phyloP scores from a whole-genome alignment of 129 eudicot genomes.

The Smallanthus sonchifolius region DNA sequence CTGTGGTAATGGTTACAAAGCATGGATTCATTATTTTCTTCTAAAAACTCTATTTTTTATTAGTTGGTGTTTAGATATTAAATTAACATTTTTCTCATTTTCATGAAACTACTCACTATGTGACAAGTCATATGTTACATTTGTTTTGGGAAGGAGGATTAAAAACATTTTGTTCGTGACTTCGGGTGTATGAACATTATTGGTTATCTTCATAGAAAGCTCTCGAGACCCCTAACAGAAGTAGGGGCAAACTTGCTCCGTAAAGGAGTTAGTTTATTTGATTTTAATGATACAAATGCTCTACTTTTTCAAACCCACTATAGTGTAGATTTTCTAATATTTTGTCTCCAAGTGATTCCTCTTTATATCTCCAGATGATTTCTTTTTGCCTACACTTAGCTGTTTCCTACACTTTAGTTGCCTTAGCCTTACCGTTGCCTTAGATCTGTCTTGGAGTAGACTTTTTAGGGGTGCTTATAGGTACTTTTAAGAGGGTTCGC shows the following conservation, averaged over 20 bases:
- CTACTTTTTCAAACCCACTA: not conserved
- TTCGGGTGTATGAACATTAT: not conserved
- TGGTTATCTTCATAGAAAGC: not conserved
- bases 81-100: not conserved
- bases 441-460: too few relatives aligned
- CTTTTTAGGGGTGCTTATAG: too few relatives aligned
- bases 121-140: not conserved
- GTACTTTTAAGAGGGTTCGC: too few relatives aligned
- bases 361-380: not conserved
- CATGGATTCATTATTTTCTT: not conserved
- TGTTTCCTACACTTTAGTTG: too few relatives aligned
- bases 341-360: not conserved
- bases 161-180: not conserved
- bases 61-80: not conserved
- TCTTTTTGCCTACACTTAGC: not conserved
- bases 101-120: conserved; percentile 1
- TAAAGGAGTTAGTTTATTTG: not conserved
- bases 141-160: not conserved
- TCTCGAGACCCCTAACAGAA: not conserved
- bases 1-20: not conserved
- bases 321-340: not conserved
- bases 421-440: too few relatives aligned
- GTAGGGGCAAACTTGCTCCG: not conserved
- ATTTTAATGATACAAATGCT: not conserved
- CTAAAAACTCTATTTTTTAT: not conserved